Evolutionary conservation across 805 yeast species (phyloP).

Genomic region (Limtongia smithiae): DNA sequence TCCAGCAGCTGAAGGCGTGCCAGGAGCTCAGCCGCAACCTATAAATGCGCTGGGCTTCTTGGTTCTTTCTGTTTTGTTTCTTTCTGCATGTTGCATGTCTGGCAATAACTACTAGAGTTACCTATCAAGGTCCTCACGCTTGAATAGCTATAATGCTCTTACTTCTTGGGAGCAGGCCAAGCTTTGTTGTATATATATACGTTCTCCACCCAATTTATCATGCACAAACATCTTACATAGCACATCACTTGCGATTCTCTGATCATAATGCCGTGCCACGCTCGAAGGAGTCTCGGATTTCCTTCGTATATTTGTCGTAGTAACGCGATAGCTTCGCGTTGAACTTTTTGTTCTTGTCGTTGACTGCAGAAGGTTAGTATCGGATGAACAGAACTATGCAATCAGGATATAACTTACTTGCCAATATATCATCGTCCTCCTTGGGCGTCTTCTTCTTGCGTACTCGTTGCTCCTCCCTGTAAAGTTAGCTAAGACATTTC

Average conservation of each 20-base stretch:
- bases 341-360: conserved; percentile 70
- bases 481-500: neutral
- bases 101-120: too few species aligned
- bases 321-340: conserved; percentile 64
- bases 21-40: conserved; percentile 49
- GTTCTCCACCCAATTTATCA: neutral
- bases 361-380: conserved; percentile 44
- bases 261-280: conserved; percentile 38
- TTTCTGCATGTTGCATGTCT: too few species aligned
- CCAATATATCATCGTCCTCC: conserved; percentile 41
- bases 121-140: too few species aligned
- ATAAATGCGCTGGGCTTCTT: too few species aligned
- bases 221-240: neutral
- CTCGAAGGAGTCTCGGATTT: conserved; percentile 38
- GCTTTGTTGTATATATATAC: conserved; percentile 1
- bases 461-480: conserved; percentile 41
- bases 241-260: too few species aligned
- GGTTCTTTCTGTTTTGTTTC: too few species aligned
- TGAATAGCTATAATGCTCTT: too few species aligned
- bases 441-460: conserved; percentile 35
- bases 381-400: neutral
- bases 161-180: too few species aligned
- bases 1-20: conserved; percentile 96
- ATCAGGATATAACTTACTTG: conserved; percentile 31
- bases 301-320: conserved; percentile 45